A percentile compares a stretch with the other conserved stretches of the same genome.
These are phyloP conservation scores for Diplodia intermedia DNA, from an alignment of 2,329 filamentous ascomycete species.

Conservation along the genomic window DNA sequence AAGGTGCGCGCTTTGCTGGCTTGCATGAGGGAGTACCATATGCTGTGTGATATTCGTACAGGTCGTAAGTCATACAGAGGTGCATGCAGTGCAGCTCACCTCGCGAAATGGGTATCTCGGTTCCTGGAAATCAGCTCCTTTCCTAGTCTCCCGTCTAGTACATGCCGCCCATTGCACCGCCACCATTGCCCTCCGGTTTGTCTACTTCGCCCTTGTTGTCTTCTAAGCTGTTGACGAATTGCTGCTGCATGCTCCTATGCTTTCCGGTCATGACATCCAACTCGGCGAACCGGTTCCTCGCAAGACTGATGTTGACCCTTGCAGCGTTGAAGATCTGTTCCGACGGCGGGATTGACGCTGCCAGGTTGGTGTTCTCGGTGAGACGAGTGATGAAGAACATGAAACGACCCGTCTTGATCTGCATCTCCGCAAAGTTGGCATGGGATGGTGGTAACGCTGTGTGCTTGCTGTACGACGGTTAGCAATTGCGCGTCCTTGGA, in stretches of 20 bases:
- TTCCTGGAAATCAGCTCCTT: conserved; percentile 23
- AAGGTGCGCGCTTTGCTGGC: not conserved
- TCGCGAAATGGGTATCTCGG: conserved; percentile 28
- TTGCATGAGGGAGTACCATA: conserved; percentile 6
- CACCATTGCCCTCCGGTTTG: conserved; percentile 7
- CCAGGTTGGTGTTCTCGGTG: conserved; percentile 96
- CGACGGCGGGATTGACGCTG: conserved; percentile 87
- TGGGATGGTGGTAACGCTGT: conserved; percentile 81
- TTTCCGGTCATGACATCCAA: conserved; percentile 53
- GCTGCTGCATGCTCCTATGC: conserved; percentile 29
- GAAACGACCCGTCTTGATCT: conserved; percentile 81
- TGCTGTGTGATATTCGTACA: conserved; percentile 10
- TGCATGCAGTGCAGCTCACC: conserved; percentile 25
- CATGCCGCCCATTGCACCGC: conserved; percentile 13
- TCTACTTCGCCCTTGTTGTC: conserved; percentile 21
- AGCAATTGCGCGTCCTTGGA: conserved; percentile 36
- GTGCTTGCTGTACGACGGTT: conserved; percentile 66
- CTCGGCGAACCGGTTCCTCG: conserved; percentile 79
- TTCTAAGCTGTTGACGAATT: conserved; percentile 28
- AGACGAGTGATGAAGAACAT: conserved; percentile 95
- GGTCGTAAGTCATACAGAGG: conserved; percentile 19
- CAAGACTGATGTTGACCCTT: conserved; percentile 87
- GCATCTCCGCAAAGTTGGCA: conserved; percentile 81
- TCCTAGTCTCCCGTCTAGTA: not conserved
- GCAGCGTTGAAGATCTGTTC: conserved; percentile 92